phyloP scores from a whole-genome alignment of 2,329 filamentous ascomycete species.

The Colletotrichum paranaense region DNA sequence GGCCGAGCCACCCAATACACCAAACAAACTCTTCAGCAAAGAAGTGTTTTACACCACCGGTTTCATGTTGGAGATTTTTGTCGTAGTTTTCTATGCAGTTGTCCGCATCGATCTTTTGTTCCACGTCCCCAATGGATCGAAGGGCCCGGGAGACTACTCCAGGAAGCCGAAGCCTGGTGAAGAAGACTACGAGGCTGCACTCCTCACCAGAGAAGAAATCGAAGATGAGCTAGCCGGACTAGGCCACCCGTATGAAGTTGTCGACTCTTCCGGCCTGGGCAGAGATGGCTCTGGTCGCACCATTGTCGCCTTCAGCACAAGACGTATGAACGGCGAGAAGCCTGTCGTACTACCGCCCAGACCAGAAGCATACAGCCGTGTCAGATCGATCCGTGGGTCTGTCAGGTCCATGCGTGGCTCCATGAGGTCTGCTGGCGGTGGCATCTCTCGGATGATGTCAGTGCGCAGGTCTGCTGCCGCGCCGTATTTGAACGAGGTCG shows the following conservation, averaged over 20 bases:
- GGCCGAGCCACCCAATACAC: conserved; percentile 35
- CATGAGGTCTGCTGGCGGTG: conserved; percentile 13
- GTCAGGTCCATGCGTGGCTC: conserved; percentile 27
- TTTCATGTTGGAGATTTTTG: conserved; percentile 46
- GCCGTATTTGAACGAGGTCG: conserved; percentile 15
- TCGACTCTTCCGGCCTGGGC: conserved; percentile 27
- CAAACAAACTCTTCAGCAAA: conserved; percentile 45
- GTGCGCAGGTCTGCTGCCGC: neutral
- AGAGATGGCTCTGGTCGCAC: conserved; percentile 26
- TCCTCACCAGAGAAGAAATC: conserved; percentile 29
- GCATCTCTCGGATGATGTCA: conserved; percentile 20
- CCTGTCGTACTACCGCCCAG: conserved; percentile 16
- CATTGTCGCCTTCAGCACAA: conserved; percentile 29
- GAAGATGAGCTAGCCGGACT: conserved; percentile 21
- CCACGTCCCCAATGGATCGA: conserved; percentile 45
- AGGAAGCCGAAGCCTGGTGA: conserved; percentile 61
- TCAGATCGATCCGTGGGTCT: conserved; percentile 21
- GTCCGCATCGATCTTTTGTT: conserved; percentile 44
- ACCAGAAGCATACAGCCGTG: conserved; percentile 21
- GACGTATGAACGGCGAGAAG: conserved; percentile 17
- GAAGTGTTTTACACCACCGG: conserved; percentile 48
- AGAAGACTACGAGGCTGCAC: conserved; percentile 26
- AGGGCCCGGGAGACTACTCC: conserved; percentile 41
- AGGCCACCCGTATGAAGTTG: conserved; percentile 28
- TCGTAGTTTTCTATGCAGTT: conserved; percentile 42